Percentiles rank a stretch among this genome's conserved stretches.
These are phyloP conservation scores for Syncephalis plumigaleata DNA, from an alignment of 371 early-diverging fungal species.

Conservation along the genomic window DNA sequence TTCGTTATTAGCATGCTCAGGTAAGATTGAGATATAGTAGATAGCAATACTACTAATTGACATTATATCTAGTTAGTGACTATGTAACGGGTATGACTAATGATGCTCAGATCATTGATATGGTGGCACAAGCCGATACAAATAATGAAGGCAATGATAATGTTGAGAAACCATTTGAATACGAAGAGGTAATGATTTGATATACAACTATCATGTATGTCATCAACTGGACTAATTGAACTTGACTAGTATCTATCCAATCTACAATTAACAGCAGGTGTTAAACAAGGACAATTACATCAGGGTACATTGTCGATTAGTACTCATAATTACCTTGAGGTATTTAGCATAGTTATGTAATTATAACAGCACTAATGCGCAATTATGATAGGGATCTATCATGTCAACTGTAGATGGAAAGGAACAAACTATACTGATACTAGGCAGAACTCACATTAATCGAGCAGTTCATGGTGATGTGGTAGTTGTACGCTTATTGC, in stretches of 20 bases:
- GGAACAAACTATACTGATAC: slow-evolving; percentile 49
- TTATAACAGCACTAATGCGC: slow-evolving; percentile 8
- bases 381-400: slow-evolving; percentile 32
- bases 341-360: slow-evolving; percentile 5
- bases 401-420: slow-evolving; percentile 54
- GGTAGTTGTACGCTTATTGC: slow-evolving; percentile 72
- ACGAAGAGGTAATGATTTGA: slow-evolving; percentile 24
- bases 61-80: slow-evolving; percentile 15
- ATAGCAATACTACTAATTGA: background rate
- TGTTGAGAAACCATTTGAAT: slow-evolving; percentile 24
- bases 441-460: slow-evolving; percentile 74
- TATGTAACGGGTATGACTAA: slow-evolving; percentile 29
- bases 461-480: slow-evolving; percentile 84
- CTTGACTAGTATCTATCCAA: slow-evolving; percentile 41
- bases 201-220: background rate
- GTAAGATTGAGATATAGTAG: too few species aligned
- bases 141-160: slow-evolving; percentile 8
- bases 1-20: slow-evolving; percentile 38
- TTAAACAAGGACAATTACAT: slow-evolving; percentile 56
- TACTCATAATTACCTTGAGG: slow-evolving; percentile 71
- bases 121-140: slow-evolving; percentile 49
- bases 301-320: slow-evolving; percentile 75
- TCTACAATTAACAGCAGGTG: slow-evolving; percentile 61
- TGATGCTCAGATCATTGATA: slow-evolving; percentile 71
- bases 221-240: too few species aligned